A percentile compares a stretch with the other conserved stretches of the same genome.
Conservation (phyloP, 2,329 filamentous ascomycete genomes). For the Xylariales sp. region DNA sequence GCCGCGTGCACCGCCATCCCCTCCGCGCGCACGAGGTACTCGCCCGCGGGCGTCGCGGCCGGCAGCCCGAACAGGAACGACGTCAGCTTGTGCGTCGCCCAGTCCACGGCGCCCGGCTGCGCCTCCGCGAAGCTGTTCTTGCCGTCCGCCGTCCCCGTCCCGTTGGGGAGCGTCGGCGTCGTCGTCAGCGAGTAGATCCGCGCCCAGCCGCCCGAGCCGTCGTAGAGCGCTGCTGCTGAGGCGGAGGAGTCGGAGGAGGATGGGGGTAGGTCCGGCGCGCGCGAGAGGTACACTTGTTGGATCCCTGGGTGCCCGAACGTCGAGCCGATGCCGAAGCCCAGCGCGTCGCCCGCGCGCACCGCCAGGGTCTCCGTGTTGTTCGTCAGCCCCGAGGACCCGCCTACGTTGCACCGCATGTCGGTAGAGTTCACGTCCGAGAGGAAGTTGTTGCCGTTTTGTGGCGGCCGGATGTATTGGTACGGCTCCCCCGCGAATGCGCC, state of each 20-base stretch:
- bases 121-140: slow-evolving; percentile 29
- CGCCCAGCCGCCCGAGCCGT: slow-evolving; percentile 38
- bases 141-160: slow-evolving; percentile 1
- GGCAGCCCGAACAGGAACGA: slow-evolving; percentile 39
- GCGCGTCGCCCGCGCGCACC: slow-evolving; percentile 34
- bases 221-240: slow-evolving; percentile 32
- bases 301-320: slow-evolving; percentile 43
- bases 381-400: slow-evolving; percentile 12
- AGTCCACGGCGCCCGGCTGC: slow-evolving; percentile 30
- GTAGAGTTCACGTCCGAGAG: slow-evolving; percentile 40
- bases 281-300: slow-evolving; percentile 41
- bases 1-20: slow-evolving; percentile 43
- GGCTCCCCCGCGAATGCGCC: slow-evolving; percentile 36
- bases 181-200: slow-evolving; percentile 40
- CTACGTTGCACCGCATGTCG: slow-evolving; percentile 42
- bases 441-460: slow-evolving; percentile 39
- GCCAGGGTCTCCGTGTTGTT: slow-evolving; percentile 31
- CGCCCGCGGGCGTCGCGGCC: slow-evolving; percentile 36
- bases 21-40: slow-evolving; percentile 43
- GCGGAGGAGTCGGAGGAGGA: neutral
- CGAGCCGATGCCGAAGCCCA: slow-evolving; percentile 39
- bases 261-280: slow-evolving; percentile 20
- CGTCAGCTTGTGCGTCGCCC: slow-evolving; percentile 40
- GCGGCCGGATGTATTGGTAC: slow-evolving; percentile 40
- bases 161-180: slow-evolving; percentile 23